phyloP scores from a whole-genome alignment of 495 filamentous ascomycete species.

The Penicillium salamii region DNA sequence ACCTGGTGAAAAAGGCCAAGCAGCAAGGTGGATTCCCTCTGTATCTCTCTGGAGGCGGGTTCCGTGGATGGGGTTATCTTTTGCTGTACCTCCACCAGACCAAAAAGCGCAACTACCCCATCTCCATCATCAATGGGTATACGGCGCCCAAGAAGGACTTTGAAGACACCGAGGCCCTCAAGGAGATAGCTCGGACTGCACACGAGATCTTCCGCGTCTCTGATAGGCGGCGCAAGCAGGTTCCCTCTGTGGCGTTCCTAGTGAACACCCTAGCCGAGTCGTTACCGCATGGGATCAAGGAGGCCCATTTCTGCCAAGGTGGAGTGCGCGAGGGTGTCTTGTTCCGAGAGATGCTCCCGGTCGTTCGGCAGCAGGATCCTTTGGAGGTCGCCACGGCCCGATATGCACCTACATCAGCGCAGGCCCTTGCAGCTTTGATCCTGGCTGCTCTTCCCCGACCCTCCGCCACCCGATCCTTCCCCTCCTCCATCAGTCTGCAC shows the following conservation, averaged over 20 bases:
- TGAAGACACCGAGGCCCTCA: slow-evolving; percentile 55
- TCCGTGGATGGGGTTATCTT: slow-evolving; percentile 86
- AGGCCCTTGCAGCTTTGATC: slow-evolving; percentile 40
- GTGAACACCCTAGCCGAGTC: slow-evolving; percentile 68
- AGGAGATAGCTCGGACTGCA: slow-evolving; percentile 43
- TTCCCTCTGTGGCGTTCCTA: slow-evolving; percentile 78
- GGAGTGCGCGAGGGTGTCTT: slow-evolving; percentile 83
- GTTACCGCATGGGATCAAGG: slow-evolving; percentile 62
- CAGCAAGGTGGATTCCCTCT: slow-evolving; percentile 61
- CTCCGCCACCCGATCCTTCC: slow-evolving; percentile 18
- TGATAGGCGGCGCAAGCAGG: slow-evolving; percentile 72
- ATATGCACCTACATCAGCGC: slow-evolving; percentile 42
- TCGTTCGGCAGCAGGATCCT: slow-evolving; percentile 61
- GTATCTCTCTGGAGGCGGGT: slow-evolving; percentile 84
- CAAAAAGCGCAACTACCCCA: slow-evolving; percentile 69
- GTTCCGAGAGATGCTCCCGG: slow-evolving; percentile 59
- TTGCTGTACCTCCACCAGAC: slow-evolving; percentile 62
- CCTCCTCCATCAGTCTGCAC: slow-evolving; percentile 37
- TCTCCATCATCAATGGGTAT: slow-evolving; percentile 83
- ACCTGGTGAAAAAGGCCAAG: slow-evolving; percentile 41
- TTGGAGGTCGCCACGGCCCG: slow-evolving; percentile 57
- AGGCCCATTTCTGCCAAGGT: slow-evolving; percentile 78
- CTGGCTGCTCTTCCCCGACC: slow-evolving; percentile 41
- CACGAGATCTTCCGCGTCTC: slow-evolving; percentile 75
- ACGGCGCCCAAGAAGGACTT: slow-evolving; percentile 61